Evolutionary conservation across 2,329 filamentous ascomycete species (phyloP), one percentile per base, ranked within the genome.

Genomic region (Hypoxylon sp.): DNA sequence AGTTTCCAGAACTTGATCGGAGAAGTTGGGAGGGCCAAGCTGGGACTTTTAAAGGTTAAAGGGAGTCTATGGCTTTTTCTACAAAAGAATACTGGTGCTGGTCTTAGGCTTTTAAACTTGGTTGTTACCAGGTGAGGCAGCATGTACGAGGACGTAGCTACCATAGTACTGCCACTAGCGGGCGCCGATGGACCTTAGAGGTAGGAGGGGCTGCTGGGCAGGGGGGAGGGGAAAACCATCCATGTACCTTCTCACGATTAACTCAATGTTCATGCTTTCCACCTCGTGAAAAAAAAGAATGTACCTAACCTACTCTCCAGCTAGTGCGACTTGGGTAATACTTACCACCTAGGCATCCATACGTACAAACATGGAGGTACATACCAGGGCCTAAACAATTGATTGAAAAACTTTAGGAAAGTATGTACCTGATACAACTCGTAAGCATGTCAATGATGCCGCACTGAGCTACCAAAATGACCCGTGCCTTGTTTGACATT

Each of bases 1-100:
- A 68, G 63, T 65, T 68, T 68, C 61, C 59, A 61, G 56, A 72
- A 69, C 56, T 63, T 70, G 59, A 62, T 70, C 66, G 63, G 57
- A 50, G 61, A 50, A 55, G 57, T 67, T 54, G 59, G 70, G 47
- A 65, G 54, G 61, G 58, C 52, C 51, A 56, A 68, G 68, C 65
- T 72, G 64, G 66, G 42, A 59, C 59, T 72, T 72, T 52, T 59
- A 63, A 64, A 61, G 48, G 57, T 51, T 42, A 68, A 65, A 51
- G 58, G 42, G 33, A 47, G 14, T 37, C 46, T 53, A 52, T 65
- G 65, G 60, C 62, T 68, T 70, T 67, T 61, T 55, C 52, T 61
- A 62, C 48, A 42, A 68, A 61, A 59, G 39, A 63, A 63, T 56
- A 53, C 51, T 58, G 53, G 57, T 54, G 39, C 64, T 52, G 29